Evolutionary conservation across 164 flowering plant species (phyloP).

Genomic region (grape (Vitis vinifera)): DNA sequence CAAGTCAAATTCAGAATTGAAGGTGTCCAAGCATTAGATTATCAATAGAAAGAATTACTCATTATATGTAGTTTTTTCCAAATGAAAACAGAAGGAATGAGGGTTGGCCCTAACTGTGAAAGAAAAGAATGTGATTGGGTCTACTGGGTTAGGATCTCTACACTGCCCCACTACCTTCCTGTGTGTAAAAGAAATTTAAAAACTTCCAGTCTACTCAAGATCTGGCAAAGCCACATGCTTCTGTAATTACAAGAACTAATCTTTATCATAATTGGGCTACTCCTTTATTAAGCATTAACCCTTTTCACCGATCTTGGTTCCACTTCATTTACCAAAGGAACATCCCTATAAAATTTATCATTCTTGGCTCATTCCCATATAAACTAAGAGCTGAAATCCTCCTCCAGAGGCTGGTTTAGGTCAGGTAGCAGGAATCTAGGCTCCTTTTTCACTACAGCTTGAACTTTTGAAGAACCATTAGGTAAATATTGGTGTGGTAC

Average conservation of each 20-base stretch:
- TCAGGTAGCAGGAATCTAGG: constrained; percentile 36
- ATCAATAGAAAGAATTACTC: constrained; percentile 22
- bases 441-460: constrained; percentile 7
- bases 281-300: constrained; percentile 1
- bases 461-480: constrained; percentile 1
- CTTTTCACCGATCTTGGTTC: neutral
- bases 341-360: neutral
- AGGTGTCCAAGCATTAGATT: neutral
- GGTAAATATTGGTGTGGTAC: neutral
- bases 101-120: constrained; percentile 15
- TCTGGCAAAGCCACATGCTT: constrained; percentile 10
- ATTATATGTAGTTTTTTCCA: constrained; percentile 10
- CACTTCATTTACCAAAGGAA: neutral
- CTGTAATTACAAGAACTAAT: constrained; percentile 8
- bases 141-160: constrained; percentile 32
- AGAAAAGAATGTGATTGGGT: constrained; percentile 11
- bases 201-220: constrained; percentile 2
- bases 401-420: constrained; percentile 43
- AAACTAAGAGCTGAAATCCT: constrained; percentile 10
- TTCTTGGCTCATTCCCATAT: constrained; percentile 20
- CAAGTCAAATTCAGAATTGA: too few relatives aligned
- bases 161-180: constrained; percentile 26
- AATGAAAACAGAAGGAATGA: constrained; percentile 14
- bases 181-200: neutral
- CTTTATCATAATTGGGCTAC: constrained; percentile 10